These are phyloP conservation scores for Puccinia hordei DNA, from an alignment of 1,284 basidiomycete genomes.

Conservation along the genomic window DNA sequence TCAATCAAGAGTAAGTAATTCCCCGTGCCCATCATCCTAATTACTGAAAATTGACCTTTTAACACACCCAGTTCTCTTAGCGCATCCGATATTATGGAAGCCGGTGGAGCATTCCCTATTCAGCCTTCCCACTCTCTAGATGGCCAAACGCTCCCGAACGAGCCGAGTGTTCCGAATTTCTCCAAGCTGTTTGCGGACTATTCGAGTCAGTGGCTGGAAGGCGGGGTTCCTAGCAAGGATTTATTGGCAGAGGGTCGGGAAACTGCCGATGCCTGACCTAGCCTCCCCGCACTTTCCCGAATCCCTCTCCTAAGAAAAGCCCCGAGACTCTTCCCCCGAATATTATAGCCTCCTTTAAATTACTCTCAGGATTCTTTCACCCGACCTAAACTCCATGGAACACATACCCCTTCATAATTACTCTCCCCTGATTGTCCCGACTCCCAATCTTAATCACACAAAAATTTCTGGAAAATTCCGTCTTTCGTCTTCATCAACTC, in stretches of 20 bases:
- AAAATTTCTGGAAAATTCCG: too few relatives aligned
- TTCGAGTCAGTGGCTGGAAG: neutral
- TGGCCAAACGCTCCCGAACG: constrained; percentile 41
- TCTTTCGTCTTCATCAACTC: too few relatives aligned
- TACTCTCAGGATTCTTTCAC: neutral
- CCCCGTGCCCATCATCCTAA: neutral
- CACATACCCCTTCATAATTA: neutral
- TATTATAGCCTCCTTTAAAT: neutral
- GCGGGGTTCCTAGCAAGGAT: too few relatives aligned
- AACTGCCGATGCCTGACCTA: neutral
- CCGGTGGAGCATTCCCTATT: constrained; percentile 48
- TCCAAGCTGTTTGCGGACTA: neutral
- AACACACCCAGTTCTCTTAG: neutral
- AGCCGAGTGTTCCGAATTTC: constrained; percentile 13
- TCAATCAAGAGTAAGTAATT: constrained; percentile 1
- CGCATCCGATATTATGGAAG: constrained; percentile 27
- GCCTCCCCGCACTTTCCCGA: too few relatives aligned
- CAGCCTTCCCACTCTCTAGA: constrained; percentile 46
- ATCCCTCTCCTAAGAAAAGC: neutral
- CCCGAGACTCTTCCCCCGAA: neutral
- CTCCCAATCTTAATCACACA: too few relatives aligned
- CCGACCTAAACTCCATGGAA: neutral
- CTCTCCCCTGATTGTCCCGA: too few relatives aligned
- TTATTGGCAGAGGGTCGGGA: neutral
- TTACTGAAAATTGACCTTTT: neutral